Evolutionary conservation across 495 filamentous ascomycete species (phyloP).

Genomic region (Aspergillus kassunensis): DNA sequence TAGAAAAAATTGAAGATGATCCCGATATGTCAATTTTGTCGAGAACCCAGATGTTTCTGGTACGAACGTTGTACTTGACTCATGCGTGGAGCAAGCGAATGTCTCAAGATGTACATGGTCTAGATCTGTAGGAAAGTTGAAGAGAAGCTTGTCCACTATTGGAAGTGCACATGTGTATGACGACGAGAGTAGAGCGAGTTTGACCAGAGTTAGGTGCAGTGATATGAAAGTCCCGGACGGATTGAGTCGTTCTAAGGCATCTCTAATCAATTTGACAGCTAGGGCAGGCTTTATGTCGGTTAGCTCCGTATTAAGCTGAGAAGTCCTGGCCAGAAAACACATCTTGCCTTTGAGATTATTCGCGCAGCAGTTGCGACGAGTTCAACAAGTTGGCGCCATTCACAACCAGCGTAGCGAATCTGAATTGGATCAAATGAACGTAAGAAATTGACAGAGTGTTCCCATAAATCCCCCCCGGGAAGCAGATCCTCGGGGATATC

Average conservation of each 20-base stretch:
- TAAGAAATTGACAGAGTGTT: slow-evolving; percentile 45
- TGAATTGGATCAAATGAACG: slow-evolving; percentile 54
- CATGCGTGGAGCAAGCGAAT: slow-evolving; percentile 28
- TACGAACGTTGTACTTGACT: slow-evolving; percentile 47
- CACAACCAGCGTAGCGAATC: slow-evolving; percentile 52
- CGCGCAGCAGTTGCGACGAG: slow-evolving; percentile 38
- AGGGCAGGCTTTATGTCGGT: slow-evolving; percentile 48
- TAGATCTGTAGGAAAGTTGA: slow-evolving; percentile 55
- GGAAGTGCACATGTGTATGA: slow-evolving; percentile 55
- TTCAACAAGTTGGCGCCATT: slow-evolving; percentile 53
- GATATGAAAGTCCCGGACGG: slow-evolving; percentile 67
- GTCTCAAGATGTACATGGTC: slow-evolving; percentile 23
- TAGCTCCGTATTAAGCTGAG: background rate
- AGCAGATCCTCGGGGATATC: slow-evolving; percentile 22
- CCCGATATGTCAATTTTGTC: slow-evolving; percentile 47
- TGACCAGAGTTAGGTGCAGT: slow-evolving; percentile 58
- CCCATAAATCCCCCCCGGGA: slow-evolving; percentile 43
- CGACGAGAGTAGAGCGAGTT: slow-evolving; percentile 54
- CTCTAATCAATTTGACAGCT: slow-evolving; percentile 56
- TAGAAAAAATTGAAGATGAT: slow-evolving; percentile 74
- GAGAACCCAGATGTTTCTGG: slow-evolving; percentile 56
- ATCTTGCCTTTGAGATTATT: slow-evolving; percentile 37
- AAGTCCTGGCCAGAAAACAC: background rate
- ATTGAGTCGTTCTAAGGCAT: slow-evolving; percentile 69
- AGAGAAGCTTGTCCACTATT: slow-evolving; percentile 64